Percentiles rank a stretch among this genome's conserved stretches.
phyloP scores from a whole-genome alignment of 1,139 yeast genomes.

The Lizanozyma gosingica region DNA sequence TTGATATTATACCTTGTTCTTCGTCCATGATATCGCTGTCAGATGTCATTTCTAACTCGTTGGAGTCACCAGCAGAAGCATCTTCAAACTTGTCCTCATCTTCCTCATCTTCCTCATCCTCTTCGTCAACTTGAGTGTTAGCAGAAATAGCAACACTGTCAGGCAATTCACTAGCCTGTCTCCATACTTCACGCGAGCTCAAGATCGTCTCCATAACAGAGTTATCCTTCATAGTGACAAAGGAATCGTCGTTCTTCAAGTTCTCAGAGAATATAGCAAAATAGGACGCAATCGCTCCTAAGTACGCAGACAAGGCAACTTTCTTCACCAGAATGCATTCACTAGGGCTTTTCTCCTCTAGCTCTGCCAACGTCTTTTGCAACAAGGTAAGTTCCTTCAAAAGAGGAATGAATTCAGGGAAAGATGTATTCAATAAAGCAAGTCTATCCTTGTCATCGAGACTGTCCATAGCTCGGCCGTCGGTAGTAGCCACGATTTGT shows the following conservation, averaged over 20 bases:
- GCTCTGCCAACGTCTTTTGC: conserved; percentile 32
- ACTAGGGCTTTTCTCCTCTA: conserved; percentile 16
- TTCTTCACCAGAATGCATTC: conserved; percentile 41
- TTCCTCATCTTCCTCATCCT: conserved; percentile 6
- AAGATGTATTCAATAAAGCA: conserved; percentile 43
- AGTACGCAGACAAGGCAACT: conserved; percentile 66
- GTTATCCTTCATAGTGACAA: conserved; percentile 67
- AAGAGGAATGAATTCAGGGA: conserved; percentile 82
- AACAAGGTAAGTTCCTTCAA: conserved; percentile 52
- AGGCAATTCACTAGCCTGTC: conserved; percentile 55
- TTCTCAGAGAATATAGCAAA: conserved; percentile 61
- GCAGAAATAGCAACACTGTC: conserved; percentile 10
- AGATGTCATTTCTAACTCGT: conserved; percentile 12
- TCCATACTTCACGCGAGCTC: conserved; percentile 82
- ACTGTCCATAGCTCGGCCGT: conserved; percentile 19
- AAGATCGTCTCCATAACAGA: conserved; percentile 83
- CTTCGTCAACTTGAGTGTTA: neutral
- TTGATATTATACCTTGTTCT: conserved; percentile 4
- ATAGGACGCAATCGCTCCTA: conserved; percentile 67
- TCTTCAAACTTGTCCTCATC: conserved; percentile 10
- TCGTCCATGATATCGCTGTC: conserved; percentile 12
- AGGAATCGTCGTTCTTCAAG: conserved; percentile 44
- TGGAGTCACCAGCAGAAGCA: conserved; percentile 10
- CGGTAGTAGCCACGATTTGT: conserved; percentile 16
- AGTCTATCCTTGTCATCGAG: conserved; percentile 37